Conservation (phyloP, 1,284 basidiomycete genomes). For the Ceratobasidium theobromae region DNA sequence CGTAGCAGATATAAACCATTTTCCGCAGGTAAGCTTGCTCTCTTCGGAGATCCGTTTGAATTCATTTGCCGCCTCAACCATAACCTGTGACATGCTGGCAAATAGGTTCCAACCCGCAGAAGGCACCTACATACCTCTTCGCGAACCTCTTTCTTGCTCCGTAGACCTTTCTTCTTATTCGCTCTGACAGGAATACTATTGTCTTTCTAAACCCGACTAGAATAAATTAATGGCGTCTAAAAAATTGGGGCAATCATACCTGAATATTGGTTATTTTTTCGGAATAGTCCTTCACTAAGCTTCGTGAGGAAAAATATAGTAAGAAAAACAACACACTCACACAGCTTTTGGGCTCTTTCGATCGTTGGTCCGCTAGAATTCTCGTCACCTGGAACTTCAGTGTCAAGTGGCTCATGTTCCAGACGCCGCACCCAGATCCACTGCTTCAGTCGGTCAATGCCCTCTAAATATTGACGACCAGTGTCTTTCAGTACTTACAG, state of each 20-base stretch:
- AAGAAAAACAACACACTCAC: conserved; percentile 46
- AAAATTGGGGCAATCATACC: conserved; percentile 43
- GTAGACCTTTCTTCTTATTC: conserved; percentile 67
- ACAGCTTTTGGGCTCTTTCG: conserved; percentile 50
- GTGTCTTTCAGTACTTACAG: conserved; percentile 53
- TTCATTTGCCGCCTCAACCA: conserved; percentile 56
- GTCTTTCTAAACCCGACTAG: conserved; percentile 63
- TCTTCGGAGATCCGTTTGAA: conserved; percentile 59
- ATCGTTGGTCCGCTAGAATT: conserved; percentile 45
- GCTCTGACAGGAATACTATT: conserved; percentile 61
- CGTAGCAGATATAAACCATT: conserved; percentile 53
- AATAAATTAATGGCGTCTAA: not conserved
- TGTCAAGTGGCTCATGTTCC: conserved; percentile 18
- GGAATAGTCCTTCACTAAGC: conserved; percentile 59
- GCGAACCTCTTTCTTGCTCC: conserved; percentile 70
- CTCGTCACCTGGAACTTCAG: conserved; percentile 38
- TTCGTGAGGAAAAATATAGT: not conserved
- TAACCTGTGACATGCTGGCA: conserved; percentile 50
- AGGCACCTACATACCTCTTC: conserved; percentile 54
- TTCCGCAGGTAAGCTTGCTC: conserved; percentile 58
- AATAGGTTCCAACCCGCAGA: not conserved
- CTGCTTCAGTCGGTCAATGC: conserved; percentile 42
- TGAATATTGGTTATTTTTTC: conserved; percentile 60
- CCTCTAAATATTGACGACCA: not conserved
- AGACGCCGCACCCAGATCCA: conserved; percentile 65